These are phyloP conservation scores for Backusella sp. DNA, from an alignment of 192 early-diverging fungal genomes.

Conservation along the genomic window DNA sequence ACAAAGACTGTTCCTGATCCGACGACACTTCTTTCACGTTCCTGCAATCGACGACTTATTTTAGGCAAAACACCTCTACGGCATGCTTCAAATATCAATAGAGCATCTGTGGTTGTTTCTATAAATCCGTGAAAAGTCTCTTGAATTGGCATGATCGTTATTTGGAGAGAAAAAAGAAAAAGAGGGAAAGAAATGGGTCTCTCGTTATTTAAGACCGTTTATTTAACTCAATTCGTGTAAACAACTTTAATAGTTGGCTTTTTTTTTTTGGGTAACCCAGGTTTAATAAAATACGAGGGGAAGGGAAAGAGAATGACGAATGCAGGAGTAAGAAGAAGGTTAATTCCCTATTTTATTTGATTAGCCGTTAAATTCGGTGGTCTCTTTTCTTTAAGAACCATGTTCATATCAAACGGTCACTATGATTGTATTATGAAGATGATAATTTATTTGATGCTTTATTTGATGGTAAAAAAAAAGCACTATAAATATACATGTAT, in stretches of 20 bases:
- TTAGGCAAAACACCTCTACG: slow-evolving; percentile 21
- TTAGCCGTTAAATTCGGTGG: not conserved
- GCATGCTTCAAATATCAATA: slow-evolving; percentile 31
- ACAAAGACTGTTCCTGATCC: slow-evolving; percentile 20
- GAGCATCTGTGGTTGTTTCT: slow-evolving; percentile 24
- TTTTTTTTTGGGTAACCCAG: not conserved
- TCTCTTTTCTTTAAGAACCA: not conserved
- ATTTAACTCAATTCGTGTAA: not conserved
- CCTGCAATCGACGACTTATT: slow-evolving; percentile 26
- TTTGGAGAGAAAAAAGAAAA: not conserved
- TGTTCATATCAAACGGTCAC: too few relatives aligned
- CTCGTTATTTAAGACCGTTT: not conserved
- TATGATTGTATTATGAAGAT: too few relatives aligned
- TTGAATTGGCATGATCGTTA: slow-evolving; percentile 6
- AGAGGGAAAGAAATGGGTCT: not conserved
- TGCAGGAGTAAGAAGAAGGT: not conserved
- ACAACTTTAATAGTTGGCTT: not conserved
- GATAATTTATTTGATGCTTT: too few relatives aligned
- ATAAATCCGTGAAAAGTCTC: slow-evolving; percentile 28
- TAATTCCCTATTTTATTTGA: not conserved
- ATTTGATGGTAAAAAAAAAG: too few relatives aligned
- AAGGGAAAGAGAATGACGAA: not conserved
- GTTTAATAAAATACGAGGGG: not conserved
- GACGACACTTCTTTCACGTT: slow-evolving; percentile 23
- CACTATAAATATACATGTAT: too few relatives aligned